A percentile compares a stretch with the other conserved stretches of the same genome.
These are phyloP conservation scores for Ramalina intermedia DNA, from an alignment of 495 filamentous ascomycete species.

Conservation along the genomic window DNA sequence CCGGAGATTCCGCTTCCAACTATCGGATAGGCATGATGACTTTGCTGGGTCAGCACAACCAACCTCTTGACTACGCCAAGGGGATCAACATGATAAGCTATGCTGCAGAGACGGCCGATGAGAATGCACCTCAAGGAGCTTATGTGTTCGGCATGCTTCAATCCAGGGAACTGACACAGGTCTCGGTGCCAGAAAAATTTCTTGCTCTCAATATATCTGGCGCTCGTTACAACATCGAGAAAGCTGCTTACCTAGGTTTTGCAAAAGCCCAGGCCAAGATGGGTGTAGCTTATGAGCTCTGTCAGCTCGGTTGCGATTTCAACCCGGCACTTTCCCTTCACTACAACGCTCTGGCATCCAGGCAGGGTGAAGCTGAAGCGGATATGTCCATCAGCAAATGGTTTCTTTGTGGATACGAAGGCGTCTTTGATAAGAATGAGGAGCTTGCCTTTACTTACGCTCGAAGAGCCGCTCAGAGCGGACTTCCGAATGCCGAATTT, in stretches of 20 bases:
- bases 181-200: slow-evolving; percentile 58
- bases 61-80: slow-evolving; percentile 60
- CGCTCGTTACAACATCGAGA: slow-evolving; percentile 85
- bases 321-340: slow-evolving; percentile 83
- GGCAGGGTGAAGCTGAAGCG: slow-evolving; percentile 79
- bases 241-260: slow-evolving; percentile 91
- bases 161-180: slow-evolving; percentile 76
- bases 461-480: slow-evolving; percentile 62
- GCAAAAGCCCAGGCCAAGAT: slow-evolving; percentile 96
- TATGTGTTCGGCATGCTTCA: slow-evolving; percentile 96
- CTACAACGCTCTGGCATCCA: slow-evolving; percentile 86
- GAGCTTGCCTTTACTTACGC: slow-evolving; percentile 84
- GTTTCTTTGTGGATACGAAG: slow-evolving; percentile 92
- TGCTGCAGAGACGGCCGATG: slow-evolving; percentile 80
- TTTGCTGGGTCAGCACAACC: slow-evolving; percentile 81
- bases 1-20: slow-evolving; percentile 79
- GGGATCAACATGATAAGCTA: slow-evolving; percentile 70
- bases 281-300: slow-evolving; percentile 89
- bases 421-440: slow-evolving; percentile 87
- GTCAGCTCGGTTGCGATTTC: slow-evolving; percentile 87
- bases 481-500: slow-evolving; percentile 84
- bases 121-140: slow-evolving; percentile 93
- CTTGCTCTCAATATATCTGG: slow-evolving; percentile 59
- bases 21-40: slow-evolving; percentile 98
- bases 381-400: slow-evolving; percentile 97